Base-by-base conservation (phyloP, 495 filamentous ascomycete genomes). In the Evernia prunastri region DNA sequence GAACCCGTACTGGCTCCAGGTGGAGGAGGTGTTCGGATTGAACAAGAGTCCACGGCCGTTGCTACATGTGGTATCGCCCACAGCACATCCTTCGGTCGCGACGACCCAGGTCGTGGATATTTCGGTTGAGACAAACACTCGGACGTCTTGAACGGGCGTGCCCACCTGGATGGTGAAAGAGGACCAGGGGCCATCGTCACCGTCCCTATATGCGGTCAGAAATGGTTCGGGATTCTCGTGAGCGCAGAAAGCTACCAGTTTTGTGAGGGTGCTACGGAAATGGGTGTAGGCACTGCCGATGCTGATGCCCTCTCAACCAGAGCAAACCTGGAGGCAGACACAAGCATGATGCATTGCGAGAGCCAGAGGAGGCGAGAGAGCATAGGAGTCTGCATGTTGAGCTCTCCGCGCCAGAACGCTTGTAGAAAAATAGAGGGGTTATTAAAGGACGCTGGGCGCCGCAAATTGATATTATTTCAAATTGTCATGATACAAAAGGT, bases 101-200 rank as follows among this genome's bases (percentile, higher is more conserved):
- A 80, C 71, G 1, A 77, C 73, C 73, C 79, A 78, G 7, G 79
- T 74, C 51, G 78, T 70, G 47, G 77, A 72, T 51, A 71, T 72
- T 9, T 76, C 73, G 39, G 78, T 82, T 36, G 82, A 81, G 6
- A 77, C 66, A 6, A 82, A 72, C 8, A 80, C 74, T 35, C 76
- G 73, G 37, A 80, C 68, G 63, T 67, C 71, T 63, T 84, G 81
- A 36, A 74, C 66, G 10, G 82, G 82, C 10, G 72, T 76, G 54
- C 82, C 83, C 13, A 84, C 72, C 23, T 72, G 69, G 29, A 85
- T 59, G 47, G 71, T 72, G 65, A 84, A 83, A 8, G 80, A 77
- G 39, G 77, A 80, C 82, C 82, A 84, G 15, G 71, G 69, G 23
- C 82, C 82, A 70, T 84, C 82, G 67, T 77, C 76, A 18, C 82